These are phyloP conservation scores for Alloteropsis semialata DNA, from an alignment of 176 grass and related monocot species.

Conservation along the genomic window DNA sequence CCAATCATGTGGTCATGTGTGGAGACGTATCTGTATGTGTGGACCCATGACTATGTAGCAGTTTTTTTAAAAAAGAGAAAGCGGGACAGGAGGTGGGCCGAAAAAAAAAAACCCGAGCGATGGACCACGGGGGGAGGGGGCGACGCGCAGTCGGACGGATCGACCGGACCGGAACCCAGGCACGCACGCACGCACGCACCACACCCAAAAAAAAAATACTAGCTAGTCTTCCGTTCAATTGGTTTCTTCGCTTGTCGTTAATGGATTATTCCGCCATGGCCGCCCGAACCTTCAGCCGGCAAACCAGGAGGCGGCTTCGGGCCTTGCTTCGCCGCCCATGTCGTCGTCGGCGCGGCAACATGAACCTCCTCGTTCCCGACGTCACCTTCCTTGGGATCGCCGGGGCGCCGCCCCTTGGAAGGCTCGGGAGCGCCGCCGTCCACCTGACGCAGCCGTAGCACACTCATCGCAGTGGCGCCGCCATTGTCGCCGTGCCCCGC, in stretches of 20 bases:
- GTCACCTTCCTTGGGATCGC: neutral
- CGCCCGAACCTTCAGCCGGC: neutral
- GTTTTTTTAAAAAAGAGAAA: no score
- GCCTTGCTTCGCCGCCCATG: neutral
- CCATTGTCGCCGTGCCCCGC: neutral
- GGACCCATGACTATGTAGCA: no score
- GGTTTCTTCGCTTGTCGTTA: neutral
- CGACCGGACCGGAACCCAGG: no score
- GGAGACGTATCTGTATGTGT: no score
- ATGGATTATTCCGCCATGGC: constrained; percentile 3
- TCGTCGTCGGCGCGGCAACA: neutral
- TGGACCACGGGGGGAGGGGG: no score
- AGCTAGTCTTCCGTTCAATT: neutral
- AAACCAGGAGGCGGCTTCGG: neutral
- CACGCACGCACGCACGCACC: no score
- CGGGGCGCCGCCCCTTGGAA: neutral
- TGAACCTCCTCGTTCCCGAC: neutral
- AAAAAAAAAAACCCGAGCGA: no score
- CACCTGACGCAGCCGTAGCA: no score
- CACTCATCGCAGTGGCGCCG: neutral
- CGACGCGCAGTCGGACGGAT: no score
- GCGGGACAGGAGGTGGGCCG: no score
- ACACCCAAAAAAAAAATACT: no score
- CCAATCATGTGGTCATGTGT: no score
- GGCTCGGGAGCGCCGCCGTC: neutral